A percentile compares a stretch with the other conserved stretches of the same genome.
phyloP scores from a whole-genome alignment of 768 basidiomycete species.

The Amanita pallidorosea region DNA sequence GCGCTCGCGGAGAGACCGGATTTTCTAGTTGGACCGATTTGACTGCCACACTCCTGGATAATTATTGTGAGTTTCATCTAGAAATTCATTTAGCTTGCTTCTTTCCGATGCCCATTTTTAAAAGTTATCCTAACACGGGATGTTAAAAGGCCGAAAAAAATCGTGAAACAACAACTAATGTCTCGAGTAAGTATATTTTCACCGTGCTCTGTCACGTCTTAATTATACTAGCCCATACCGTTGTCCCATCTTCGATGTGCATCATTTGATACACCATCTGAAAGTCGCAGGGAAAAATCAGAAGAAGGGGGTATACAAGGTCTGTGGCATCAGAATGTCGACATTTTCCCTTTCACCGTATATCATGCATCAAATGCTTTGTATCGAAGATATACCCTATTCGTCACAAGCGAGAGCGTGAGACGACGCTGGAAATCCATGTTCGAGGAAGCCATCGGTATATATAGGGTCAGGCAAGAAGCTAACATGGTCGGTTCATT shows the following conservation, averaged over 20 bases:
- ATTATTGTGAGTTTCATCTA: slow-evolving; percentile 45
- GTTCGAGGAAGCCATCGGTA: slow-evolving; percentile 50
- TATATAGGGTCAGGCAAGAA: slow-evolving; percentile 57
- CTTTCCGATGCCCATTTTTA: background rate
- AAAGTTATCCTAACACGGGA: slow-evolving; percentile 58
- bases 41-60: slow-evolving; percentile 60
- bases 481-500: slow-evolving; percentile 50
- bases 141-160: slow-evolving; percentile 39
- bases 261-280: slow-evolving; percentile 47
- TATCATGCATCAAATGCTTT: slow-evolving; percentile 53
- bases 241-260: slow-evolving; percentile 70
- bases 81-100: background rate
- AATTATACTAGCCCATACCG: slow-evolving; percentile 58
- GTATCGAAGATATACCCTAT: slow-evolving; percentile 62
- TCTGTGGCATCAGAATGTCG: slow-evolving; percentile 37
- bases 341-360: slow-evolving; percentile 69
- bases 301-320: slow-evolving; percentile 47
- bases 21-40: slow-evolving; percentile 66
- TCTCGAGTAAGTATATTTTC: slow-evolving; percentile 43
- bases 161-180: slow-evolving; percentile 40
- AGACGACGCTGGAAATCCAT: slow-evolving; percentile 55
- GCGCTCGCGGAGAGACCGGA: slow-evolving; percentile 51
- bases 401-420: slow-evolving; percentile 43
- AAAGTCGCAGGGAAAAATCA: slow-evolving; percentile 49
- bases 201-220: background rate